Conservation (phyloP, 2,329 filamentous ascomycete genomes). For the Aspergillus persii region DNA sequence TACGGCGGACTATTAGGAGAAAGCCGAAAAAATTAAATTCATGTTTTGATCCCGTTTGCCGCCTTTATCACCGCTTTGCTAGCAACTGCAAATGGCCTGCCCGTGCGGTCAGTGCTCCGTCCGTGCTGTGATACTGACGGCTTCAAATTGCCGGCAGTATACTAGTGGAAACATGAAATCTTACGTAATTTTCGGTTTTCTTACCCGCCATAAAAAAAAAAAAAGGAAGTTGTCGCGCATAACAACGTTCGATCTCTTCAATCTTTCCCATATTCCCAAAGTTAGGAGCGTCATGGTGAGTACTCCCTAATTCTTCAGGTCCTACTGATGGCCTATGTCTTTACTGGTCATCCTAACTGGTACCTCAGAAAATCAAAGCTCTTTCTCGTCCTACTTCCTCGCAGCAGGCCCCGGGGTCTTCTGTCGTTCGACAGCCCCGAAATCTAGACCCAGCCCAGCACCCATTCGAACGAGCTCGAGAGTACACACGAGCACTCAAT, state of each 20-base stretch:
- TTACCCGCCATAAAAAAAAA: slow-evolving; percentile 27
- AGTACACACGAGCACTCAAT: slow-evolving; percentile 76
- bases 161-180: no score
- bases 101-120: no score
- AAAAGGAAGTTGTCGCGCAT: not conserved
- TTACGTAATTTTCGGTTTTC: not conserved
- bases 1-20: no score
- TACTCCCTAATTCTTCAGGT: not conserved
- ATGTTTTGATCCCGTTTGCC: no score
- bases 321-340: not conserved
- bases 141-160: no score
- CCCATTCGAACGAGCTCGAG: slow-evolving; percentile 85
- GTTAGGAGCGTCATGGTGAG: slow-evolving; percentile 31
- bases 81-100: no score
- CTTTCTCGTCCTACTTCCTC: slow-evolving; percentile 47
- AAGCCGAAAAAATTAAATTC: no score
- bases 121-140: no score
- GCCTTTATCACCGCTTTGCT: no score
- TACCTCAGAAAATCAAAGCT: slow-evolving; percentile 56
- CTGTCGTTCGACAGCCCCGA: slow-evolving; percentile 45
- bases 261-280: slow-evolving; percentile 12
- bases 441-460: slow-evolving; percentile 78
- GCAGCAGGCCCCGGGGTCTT: slow-evolving; percentile 48
- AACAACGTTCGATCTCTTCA: slow-evolving; percentile 9
- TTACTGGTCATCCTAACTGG: slow-evolving; percentile 15